phyloP scores from a whole-genome alignment of 2,329 filamentous ascomycete species.

The Tolypocladium tropicale region DNA sequence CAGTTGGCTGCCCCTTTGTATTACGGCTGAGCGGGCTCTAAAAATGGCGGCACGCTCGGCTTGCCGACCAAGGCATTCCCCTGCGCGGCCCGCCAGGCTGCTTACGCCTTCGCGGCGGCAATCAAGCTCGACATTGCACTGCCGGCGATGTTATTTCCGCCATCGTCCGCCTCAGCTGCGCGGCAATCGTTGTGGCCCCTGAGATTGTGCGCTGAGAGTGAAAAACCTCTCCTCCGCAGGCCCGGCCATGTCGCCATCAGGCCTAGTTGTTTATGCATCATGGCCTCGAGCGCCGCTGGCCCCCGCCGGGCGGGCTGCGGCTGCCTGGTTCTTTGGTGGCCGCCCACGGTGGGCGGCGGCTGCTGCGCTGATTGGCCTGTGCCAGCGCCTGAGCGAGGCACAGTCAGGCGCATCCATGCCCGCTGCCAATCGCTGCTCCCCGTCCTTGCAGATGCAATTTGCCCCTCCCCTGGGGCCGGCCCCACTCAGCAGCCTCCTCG shows the following conservation, averaged over 20 bases:
- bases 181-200: too few species aligned
- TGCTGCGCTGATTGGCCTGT: neutral
- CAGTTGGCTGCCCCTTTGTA: neutral
- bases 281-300: neutral
- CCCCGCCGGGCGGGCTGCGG: neutral
- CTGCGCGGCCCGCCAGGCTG: neutral
- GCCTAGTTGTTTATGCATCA: neutral
- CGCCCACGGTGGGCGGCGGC: neutral
- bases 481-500: too few species aligned
- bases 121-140: neutral
- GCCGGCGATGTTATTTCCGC: neutral
- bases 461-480: constrained; percentile 3
- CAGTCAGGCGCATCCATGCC: constrained; percentile 1
- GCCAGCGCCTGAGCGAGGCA: neutral
- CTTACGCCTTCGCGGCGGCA: neutral
- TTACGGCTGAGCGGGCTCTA: neutral
- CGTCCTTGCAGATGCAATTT: constrained; percentile 6
- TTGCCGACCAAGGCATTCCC: neutral
- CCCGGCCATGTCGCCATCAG: neutral
- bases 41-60: neutral
- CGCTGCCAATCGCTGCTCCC: constrained; percentile 4
- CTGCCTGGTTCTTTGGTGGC: neutral
- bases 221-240: neutral
- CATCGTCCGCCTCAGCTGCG: neutral
- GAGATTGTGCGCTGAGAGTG: neutral